phyloP scores from a whole-genome alignment of 2,329 filamentous ascomycete genomes.

The Dothistroma pini region DNA sequence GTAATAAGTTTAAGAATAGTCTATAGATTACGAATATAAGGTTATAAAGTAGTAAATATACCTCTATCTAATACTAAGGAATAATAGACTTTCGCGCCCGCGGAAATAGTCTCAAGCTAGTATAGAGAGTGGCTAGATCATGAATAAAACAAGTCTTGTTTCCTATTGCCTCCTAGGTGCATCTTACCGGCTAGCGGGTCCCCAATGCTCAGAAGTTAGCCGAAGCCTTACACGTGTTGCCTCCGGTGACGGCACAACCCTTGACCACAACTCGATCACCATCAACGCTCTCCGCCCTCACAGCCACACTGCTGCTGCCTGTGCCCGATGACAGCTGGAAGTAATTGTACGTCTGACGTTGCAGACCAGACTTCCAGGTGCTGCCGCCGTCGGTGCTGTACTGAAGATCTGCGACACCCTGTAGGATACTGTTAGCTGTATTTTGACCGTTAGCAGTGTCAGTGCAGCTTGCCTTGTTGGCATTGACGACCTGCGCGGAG shows the following conservation, averaged over 20 bases:
- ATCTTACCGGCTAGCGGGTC: not conserved
- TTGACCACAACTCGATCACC: conserved; percentile 53
- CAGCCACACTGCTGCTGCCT: conserved; percentile 51
- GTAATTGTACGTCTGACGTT: conserved; percentile 43
- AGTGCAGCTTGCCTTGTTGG: conserved; percentile 40
- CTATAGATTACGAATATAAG: too few species aligned
- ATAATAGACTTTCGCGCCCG: too few species aligned
- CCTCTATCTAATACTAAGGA: too few species aligned
- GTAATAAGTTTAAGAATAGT: too few species aligned
- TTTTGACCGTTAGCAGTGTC: not conserved
- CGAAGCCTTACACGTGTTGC: conserved; percentile 28
- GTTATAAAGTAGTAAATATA: too few species aligned
- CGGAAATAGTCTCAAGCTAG: not conserved
- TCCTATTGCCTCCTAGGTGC: not conserved
- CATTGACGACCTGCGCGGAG: conserved; percentile 62
- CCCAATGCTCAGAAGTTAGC: conserved; percentile 32
- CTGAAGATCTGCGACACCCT: conserved; percentile 19
- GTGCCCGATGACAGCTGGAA: conserved; percentile 59
- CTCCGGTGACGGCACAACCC: conserved; percentile 45
- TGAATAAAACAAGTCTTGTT: not conserved
- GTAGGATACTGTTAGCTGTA: conserved; percentile 1
- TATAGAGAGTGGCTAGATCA: not conserved
- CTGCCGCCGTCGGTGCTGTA: conserved; percentile 21
- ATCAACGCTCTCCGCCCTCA: conserved; percentile 53
- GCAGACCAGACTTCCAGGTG: conserved; percentile 20